phyloP scores from a whole-genome alignment of 768 basidiomycete genomes.

The Termitomyces sp. region DNA sequence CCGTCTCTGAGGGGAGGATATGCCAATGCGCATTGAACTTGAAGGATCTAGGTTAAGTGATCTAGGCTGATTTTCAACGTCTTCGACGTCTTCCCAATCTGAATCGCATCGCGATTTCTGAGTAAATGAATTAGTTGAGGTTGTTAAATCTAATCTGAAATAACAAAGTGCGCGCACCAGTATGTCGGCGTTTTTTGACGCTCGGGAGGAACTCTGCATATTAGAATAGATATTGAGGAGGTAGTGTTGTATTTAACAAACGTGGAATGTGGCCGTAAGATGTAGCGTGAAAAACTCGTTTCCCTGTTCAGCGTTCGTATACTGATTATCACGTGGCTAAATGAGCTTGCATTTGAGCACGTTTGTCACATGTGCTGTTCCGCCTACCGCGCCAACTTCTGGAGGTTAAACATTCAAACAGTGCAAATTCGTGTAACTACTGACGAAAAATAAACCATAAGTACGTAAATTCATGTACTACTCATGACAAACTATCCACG shows the following conservation, averaged over 20 bases:
- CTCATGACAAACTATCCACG: too few species aligned
- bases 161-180: background rate
- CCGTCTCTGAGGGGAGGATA: constrained; percentile 25
- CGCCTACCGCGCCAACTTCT: background rate
- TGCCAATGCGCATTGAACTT: constrained; percentile 9
- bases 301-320: background rate
- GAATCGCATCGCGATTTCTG: constrained; percentile 6
- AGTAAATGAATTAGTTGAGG: background rate
- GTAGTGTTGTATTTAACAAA: background rate
- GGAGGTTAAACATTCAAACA: background rate
- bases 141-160: background rate
- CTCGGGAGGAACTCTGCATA: background rate
- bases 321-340: background rate
- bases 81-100: constrained; percentile 31
- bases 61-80: constrained; percentile 8
- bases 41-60: constrained; percentile 6
- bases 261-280: background rate
- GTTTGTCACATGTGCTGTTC: background rate
- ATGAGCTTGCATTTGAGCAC: background rate
- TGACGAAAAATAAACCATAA: too few species aligned
- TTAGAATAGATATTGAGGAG: background rate
- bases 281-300: background rate
- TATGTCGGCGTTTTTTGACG: background rate
- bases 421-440: background rate
- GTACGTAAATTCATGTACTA: background rate